Base-by-base conservation (phyloP, 345 rosid species). In the Linum trigynum region DNA sequence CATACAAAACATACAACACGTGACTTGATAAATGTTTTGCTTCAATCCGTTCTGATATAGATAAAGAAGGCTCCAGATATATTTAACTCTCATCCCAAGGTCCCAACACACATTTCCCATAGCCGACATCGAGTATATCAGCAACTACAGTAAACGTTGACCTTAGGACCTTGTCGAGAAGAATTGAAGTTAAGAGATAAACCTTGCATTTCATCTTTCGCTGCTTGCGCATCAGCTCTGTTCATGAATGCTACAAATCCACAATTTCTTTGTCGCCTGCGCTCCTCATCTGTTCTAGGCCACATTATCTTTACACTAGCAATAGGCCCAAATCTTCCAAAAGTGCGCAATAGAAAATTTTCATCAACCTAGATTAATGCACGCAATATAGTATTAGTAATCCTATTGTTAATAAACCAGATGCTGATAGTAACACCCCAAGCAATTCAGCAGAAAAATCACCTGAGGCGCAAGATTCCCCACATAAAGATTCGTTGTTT, bases 131-230 rank as follows among this genome's bases (percentile, higher is more conserved):
- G 14, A 6, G 53, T 15, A 48, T 3, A 48, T 48, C 53, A 48
- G 14, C 3, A 48, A 48, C 53, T 23, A 23, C 32, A 23, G 1
- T 23, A 23, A 23, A 23, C 32, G 32, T 23, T 23, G 32, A 23
- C 32, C 32, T 23, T 23, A 23, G 14, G 53, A 48, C 53, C 14
- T 15, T 15, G 14, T 48, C 14, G 53, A 48, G 53, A 48, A 48
- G 14, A 9, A 9, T 23, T 23, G 32, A 23, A 23, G 32, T 23
- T 5, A 48, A 48, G 14, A 48, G 14, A 12, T 1, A 10, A 77
- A 95, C 99, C 99, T 85, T 95, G 99, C 99, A 95, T 91, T 83
- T 95, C 99, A 64, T 95, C 97, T 83, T 91, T 89, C 62, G 99
- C 99, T 71, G 97, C 99, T 77, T 95, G 99, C 67, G 95, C 99